Evolutionary conservation across 495 filamentous ascomycete species (phyloP), one percentile per base, ranked within the genome.

Genomic region (Cercophora scortea): DNA sequence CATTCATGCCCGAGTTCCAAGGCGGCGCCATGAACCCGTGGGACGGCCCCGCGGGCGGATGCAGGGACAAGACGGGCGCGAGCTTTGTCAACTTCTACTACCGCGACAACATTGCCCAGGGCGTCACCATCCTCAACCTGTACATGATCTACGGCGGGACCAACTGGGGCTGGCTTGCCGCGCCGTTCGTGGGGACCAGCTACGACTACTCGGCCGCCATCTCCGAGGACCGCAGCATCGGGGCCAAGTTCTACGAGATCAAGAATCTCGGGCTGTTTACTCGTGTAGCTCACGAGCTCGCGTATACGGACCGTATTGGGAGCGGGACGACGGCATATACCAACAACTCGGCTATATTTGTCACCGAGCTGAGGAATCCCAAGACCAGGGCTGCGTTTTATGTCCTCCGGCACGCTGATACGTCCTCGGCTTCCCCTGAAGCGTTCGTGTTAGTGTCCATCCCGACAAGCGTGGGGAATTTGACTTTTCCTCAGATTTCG

Each of bases 1-100:
- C 61, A 6, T 83, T 83, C 63, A 71, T 85, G 63, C 78, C 78
- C 16, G 81, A 85, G 57, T 85, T 85, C 57, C 81, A 85, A 55
- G 81, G 81, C 25, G 81, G 81, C 13, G 74, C 71, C 7, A 83
- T 79, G 55, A 81, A 80, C 58, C 79, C 80, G 10, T 84, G 81
- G 81, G 75, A 68, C 46, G 73, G 73, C 2, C 78, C 80, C 0
- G 66, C 75, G 47, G 81, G 78, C 13, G 73, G 72, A 9, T 77
- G 73, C 46, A 60, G 59, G 7, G 61, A 57, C 13, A 59, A 66
- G 35, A 72, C 69, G 1, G 72, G 65, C 1, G 58, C 70, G 1
- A 70, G 75, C 13, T 82, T 80, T 55, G 78, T 77, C 19, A 82
- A 82, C 40, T 57, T 83, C 12, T 81, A 77, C 63, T 84, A 82